Conservation (phyloP, 495 filamentous ascomycete genomes). For the Podospora tetraspora region DNA sequence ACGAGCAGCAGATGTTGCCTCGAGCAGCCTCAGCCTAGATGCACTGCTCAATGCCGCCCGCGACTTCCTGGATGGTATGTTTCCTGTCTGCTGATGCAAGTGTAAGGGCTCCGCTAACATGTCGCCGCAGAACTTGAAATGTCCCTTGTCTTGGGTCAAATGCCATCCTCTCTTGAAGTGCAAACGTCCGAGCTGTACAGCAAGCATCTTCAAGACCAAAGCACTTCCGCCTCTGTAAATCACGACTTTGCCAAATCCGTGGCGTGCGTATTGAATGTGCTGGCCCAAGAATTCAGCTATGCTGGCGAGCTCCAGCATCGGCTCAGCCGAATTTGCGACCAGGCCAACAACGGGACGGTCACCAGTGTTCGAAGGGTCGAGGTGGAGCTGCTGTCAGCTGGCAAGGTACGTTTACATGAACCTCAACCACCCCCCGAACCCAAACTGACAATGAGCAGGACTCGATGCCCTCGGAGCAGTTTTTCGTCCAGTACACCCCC, state of each 20-base stretch:
- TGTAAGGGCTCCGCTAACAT: constrained; percentile 11
- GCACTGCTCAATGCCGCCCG: constrained; percentile 33
- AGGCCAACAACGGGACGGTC: constrained; percentile 29
- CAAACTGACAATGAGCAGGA: constrained; percentile 27
- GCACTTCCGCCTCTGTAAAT: constrained; percentile 14
- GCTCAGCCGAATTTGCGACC: constrained; percentile 26
- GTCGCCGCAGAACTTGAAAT: constrained; percentile 38
- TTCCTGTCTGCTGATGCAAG: neutral
- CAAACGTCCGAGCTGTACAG: constrained; percentile 31
- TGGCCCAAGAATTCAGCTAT: constrained; percentile 24
- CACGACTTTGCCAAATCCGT: constrained; percentile 27
- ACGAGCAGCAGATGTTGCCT: constrained; percentile 2
- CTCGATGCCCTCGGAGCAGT: constrained; percentile 25
- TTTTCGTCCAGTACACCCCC: constrained; percentile 33
- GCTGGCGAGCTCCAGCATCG: constrained; percentile 20
- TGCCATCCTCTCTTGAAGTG: constrained; percentile 25
- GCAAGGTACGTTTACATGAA: constrained; percentile 33
- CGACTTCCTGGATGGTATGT: constrained; percentile 47
- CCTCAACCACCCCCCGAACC: no score
- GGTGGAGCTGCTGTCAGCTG: constrained; percentile 41
- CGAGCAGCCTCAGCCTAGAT: constrained; percentile 22
- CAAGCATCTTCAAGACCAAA: constrained; percentile 29
- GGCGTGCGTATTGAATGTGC: constrained; percentile 27
- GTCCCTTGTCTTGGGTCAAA: constrained; percentile 28
- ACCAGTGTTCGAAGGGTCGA: constrained; percentile 38